Conservation (phyloP, 257 asterid species). For the Verbena officinalis region DNA sequence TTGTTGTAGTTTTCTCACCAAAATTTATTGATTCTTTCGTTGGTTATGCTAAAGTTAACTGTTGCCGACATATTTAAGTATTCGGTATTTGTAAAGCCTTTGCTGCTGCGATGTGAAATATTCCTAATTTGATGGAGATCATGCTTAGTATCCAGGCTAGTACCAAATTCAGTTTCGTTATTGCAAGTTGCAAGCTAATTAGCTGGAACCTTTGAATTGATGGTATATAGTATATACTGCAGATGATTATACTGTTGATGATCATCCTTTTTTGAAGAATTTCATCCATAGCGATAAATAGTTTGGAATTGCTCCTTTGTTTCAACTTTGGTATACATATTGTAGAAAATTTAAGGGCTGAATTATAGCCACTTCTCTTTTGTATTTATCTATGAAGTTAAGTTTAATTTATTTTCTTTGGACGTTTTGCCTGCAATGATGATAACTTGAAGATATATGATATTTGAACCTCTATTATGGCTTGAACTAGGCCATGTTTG, state of each 20-base stretch:
- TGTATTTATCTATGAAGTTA: constrained; percentile 5
- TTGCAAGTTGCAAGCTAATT: background rate
- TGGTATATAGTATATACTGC: too few species aligned
- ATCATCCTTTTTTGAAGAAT: too few species aligned
- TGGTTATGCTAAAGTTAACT: background rate
- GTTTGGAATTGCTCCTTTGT: too few species aligned
- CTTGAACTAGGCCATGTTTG: background rate
- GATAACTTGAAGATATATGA: background rate
- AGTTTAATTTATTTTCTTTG: background rate
- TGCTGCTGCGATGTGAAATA: background rate
- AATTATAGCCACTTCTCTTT: background rate
- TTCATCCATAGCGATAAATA: too few species aligned
- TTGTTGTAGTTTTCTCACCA: background rate
- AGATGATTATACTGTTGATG: too few species aligned
- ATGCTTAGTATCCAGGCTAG: background rate
- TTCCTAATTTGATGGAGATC: background rate
- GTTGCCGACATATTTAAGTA: background rate
- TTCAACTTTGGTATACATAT: too few species aligned
- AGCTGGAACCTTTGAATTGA: background rate
- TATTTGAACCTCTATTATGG: constrained; percentile 2
- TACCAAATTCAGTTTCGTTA: background rate
- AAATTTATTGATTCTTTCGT: background rate
- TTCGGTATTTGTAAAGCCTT: background rate
- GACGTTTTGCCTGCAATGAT: too few species aligned
- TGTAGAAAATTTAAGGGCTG: background rate